Evolutionary conservation across 208 protist genomes (phyloP).

Genomic region (Leishmania turanica): DNA sequence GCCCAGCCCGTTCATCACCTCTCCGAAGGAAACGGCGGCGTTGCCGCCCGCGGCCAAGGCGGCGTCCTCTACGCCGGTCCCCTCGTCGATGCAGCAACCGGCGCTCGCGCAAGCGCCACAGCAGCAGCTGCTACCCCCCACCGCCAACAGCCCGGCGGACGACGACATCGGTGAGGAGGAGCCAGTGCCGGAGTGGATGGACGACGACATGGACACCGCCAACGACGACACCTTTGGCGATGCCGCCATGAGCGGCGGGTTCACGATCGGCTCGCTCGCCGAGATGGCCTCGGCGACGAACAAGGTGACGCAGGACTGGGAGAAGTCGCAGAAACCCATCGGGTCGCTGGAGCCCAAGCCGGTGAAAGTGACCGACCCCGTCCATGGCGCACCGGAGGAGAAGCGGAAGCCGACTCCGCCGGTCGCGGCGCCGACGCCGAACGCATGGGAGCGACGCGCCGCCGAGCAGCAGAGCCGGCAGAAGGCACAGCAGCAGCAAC

Average conservation of each 20-base stretch:
- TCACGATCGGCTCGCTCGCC: constrained; percentile 43
- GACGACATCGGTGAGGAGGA: constrained; percentile 20
- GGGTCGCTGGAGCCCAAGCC: constrained; percentile 9
- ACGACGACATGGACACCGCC: constrained; percentile 68
- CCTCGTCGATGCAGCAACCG: neutral
- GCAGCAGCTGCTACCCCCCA: neutral
- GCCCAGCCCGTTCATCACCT: constrained; percentile 11
- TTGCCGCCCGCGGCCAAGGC: constrained; percentile 14
- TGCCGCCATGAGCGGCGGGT: constrained; percentile 49
- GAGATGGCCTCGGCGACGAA: constrained; percentile 68
- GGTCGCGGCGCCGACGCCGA: constrained; percentile 14
- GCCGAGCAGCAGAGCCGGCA: constrained; percentile 29
- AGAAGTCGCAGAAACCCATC: constrained; percentile 21
- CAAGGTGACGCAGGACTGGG: constrained; percentile 57
- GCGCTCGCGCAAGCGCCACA: neutral
- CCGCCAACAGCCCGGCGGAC: constrained; percentile 1
- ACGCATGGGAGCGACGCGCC: constrained; percentile 26
- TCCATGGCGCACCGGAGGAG: constrained; percentile 3
- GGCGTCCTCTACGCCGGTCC: neutral
- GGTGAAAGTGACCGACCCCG: constrained; percentile 3
- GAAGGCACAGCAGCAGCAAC: constrained; percentile 18
- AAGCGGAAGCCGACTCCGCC: constrained; percentile 20
- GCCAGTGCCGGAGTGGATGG: constrained; percentile 36
- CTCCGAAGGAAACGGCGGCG: constrained; percentile 12
- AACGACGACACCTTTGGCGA: constrained; percentile 91